A percentile compares a stretch with the other conserved stretches of the same genome.
Conservation (phyloP, 176 grass and related monocot genomes). For the Oryza glumipatula region DNA sequence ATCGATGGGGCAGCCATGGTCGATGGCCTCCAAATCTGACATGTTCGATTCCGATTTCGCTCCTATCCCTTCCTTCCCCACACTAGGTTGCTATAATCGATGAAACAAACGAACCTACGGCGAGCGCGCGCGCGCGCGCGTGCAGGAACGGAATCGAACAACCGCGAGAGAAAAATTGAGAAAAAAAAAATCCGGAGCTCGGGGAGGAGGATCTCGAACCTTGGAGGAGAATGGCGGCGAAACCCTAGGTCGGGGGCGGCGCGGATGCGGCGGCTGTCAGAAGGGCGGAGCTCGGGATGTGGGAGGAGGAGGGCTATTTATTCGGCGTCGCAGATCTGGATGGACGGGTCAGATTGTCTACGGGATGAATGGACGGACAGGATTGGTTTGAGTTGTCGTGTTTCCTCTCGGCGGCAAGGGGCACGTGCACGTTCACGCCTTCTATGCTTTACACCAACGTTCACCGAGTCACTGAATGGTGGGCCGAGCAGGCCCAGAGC, state of each 20-base stretch:
- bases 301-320: neutral
- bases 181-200: neutral
- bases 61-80: no score
- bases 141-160: neutral
- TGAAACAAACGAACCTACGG: neutral
- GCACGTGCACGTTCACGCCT: neutral
- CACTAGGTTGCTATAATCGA: no score
- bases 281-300: neutral
- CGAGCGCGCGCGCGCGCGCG: neutral
- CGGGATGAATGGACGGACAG: neutral
- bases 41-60: no score
- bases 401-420: neutral
- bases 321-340: neutral
- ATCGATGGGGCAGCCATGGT: no score
- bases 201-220: conserved; percentile 10
- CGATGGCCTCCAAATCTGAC: no score
- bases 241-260: conserved; percentile 17
- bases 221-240: neutral
- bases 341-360: neutral
- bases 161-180: neutral
- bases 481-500: neutral
- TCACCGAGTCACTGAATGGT: neutral
- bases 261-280: neutral
- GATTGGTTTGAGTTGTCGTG: neutral
- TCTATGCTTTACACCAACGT: neutral